These are phyloP conservation scores for Verticillium albo-atrum DNA, from an alignment of 2,329 filamentous ascomycete species.

Conservation along the genomic window DNA sequence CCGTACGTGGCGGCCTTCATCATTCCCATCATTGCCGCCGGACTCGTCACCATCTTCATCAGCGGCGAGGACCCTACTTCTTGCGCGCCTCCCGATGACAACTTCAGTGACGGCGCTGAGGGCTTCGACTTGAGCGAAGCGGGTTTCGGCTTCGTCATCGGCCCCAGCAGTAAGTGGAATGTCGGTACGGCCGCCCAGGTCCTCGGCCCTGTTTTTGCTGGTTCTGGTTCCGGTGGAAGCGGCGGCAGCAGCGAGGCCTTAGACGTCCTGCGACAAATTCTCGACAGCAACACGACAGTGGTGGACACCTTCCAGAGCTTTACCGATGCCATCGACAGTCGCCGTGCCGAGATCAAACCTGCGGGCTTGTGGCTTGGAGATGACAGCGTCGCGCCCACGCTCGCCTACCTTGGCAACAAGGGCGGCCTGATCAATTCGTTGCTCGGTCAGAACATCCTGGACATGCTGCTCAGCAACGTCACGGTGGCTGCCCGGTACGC, in stretches of 20 bases:
- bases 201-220: constrained; percentile 34
- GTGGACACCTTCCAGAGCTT: constrained; percentile 67
- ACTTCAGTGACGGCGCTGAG: constrained; percentile 34
- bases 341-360: constrained; percentile 66
- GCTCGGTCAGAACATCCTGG: constrained; percentile 60
- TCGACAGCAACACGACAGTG: constrained; percentile 31
- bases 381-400: constrained; percentile 51
- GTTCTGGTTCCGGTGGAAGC: constrained; percentile 5
- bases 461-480: constrained; percentile 62
- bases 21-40: constrained; percentile 75
- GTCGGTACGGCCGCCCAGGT: constrained; percentile 7
- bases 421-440: constrained; percentile 52
- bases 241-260: constrained; percentile 9
- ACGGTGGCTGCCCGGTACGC: constrained; percentile 70
- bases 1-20: constrained; percentile 71
- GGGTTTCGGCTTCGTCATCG: constrained; percentile 32
- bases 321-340: constrained; percentile 55
- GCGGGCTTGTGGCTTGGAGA: constrained; percentile 78
- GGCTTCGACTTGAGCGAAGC: constrained; percentile 30
- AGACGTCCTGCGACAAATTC: background rate
- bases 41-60: constrained; percentile 73
- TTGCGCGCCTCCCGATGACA: constrained; percentile 46
- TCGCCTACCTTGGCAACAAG: constrained; percentile 67
- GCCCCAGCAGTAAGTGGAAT: constrained; percentile 26
- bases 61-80: constrained; percentile 45